Conservation (phyloP, 129 eudicot species). For the Chrysanthemum lavandulifolium region DNA sequence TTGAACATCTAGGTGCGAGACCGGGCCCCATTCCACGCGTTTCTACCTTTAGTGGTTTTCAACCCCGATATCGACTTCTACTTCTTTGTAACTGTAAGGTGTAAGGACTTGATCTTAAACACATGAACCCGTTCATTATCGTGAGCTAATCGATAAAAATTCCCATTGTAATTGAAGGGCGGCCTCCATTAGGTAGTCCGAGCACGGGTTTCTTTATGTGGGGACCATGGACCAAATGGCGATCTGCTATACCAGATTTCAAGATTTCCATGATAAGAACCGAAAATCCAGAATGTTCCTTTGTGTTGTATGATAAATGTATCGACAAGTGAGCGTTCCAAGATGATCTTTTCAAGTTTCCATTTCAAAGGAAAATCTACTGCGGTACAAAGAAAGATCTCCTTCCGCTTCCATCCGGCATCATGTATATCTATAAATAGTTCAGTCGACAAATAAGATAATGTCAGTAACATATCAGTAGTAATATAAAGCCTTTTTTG, state of each 20-base stretch:
- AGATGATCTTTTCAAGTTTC: conserved; percentile 64
- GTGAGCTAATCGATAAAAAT: conserved; percentile 73
- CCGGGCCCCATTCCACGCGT: conserved; percentile 85
- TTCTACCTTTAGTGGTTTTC: conserved; percentile 58
- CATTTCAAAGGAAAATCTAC: conserved; percentile 70
- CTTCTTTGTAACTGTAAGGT: conserved; percentile 55
- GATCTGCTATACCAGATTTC: conserved; percentile 84
- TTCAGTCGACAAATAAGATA: not conserved
- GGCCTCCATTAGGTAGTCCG: conserved; percentile 77
- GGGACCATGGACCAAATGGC: conserved; percentile 86
- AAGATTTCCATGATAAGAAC: conserved; percentile 69
- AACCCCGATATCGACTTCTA: conserved; percentile 57
- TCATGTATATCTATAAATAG: conserved; percentile 64
- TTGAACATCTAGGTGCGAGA: conserved; percentile 75
- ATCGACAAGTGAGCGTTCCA: conserved; percentile 70
- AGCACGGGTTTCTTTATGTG: conserved; percentile 65
- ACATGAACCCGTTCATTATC: conserved; percentile 50
- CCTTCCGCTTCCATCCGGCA: conserved; percentile 85
- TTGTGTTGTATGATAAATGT: conserved; percentile 55
- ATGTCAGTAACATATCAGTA: not conserved
- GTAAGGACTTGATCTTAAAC: conserved; percentile 55
- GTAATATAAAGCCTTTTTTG: not conserved
- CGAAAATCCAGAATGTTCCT: conserved; percentile 70
- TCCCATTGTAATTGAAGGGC: conserved; percentile 63
- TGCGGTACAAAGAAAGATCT: conserved; percentile 73